These are phyloP conservation scores for Zizania latifolia DNA, from an alignment of 176 grass and related monocot genomes.

Conservation along the genomic window DNA sequence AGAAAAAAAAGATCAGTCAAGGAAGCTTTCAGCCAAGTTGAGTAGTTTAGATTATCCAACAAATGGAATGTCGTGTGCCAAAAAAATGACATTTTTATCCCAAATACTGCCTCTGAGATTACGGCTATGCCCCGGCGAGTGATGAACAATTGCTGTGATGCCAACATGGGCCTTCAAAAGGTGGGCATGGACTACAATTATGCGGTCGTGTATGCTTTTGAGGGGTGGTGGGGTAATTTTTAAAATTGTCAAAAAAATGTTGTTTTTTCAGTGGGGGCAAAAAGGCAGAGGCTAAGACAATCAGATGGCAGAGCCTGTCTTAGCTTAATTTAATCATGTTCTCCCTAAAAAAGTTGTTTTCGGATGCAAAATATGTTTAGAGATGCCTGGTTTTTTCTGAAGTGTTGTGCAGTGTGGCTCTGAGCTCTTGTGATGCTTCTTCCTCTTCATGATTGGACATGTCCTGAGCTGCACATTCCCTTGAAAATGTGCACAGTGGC, in stretches of 20 bases:
- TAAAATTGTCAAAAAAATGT: constrained; percentile 13
- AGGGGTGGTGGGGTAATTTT: constrained; percentile 49
- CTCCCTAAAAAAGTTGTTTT: constrained; percentile 12
- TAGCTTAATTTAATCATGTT: constrained; percentile 18
- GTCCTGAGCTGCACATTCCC: neutral
- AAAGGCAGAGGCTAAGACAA: constrained; percentile 23
- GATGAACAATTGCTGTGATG: constrained; percentile 12
- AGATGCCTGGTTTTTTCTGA: constrained; percentile 2
- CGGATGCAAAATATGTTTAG: constrained; percentile 18
- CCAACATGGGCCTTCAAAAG: constrained; percentile 46
- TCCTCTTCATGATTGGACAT: constrained; percentile 14
- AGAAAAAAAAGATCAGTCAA: neutral
- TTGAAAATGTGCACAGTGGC: neutral
- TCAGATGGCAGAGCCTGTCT: constrained; percentile 48
- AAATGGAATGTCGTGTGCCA: constrained; percentile 26
- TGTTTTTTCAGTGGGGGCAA: constrained; percentile 6
- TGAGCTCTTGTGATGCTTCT: neutral
- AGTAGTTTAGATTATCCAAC: constrained; percentile 29
- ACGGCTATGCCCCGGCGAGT: neutral
- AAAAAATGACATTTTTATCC: neutral
- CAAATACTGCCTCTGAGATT: neutral
- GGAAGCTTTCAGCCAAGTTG: constrained; percentile 16
- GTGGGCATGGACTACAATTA: constrained; percentile 41
- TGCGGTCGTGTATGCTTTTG: constrained; percentile 69
- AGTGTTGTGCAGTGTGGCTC: neutral